These are phyloP conservation scores for Eragrostis curvula DNA, from an alignment of 176 grass and related monocot species.

Conservation along the genomic window DNA sequence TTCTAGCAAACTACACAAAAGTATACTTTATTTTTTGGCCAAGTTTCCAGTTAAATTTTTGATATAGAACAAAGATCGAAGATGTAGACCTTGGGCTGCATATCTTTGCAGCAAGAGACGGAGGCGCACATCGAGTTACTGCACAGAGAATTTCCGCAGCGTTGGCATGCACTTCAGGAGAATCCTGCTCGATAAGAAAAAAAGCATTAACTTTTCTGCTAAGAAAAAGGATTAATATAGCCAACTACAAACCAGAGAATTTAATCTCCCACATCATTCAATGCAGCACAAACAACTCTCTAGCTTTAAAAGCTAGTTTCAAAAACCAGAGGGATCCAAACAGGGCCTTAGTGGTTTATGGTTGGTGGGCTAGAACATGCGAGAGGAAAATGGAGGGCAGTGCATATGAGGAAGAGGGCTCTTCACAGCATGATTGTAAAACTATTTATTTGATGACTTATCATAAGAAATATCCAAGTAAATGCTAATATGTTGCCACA, in stretches of 20 bases:
- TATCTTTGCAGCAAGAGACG: slow-evolving; percentile 85
- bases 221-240: background rate
- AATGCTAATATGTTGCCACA: background rate
- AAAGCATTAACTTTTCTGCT: slow-evolving; percentile 31
- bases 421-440: background rate
- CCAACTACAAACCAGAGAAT: background rate
- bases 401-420: background rate
- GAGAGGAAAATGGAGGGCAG: background rate
- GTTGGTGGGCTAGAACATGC: background rate
- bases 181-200: slow-evolving; percentile 68
- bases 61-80: background rate
- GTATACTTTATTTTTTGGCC: background rate
- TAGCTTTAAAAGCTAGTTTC: no score
- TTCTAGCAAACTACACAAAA: no score
- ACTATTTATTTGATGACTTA: background rate
- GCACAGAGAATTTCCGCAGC: slow-evolving; percentile 94
- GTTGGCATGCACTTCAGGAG: slow-evolving; percentile 96
- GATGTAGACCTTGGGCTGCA: slow-evolving; percentile 83
- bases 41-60: slow-evolving; percentile 11
- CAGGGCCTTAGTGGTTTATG: background rate
- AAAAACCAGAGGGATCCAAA: no score
- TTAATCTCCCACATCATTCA: background rate
- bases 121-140: slow-evolving; percentile 91
- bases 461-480: background rate
- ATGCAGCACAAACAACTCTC: background rate